Evolutionary conservation across 2,329 filamentous ascomycete species (phyloP).

Genomic region (Juglanconis juglandina): DNA sequence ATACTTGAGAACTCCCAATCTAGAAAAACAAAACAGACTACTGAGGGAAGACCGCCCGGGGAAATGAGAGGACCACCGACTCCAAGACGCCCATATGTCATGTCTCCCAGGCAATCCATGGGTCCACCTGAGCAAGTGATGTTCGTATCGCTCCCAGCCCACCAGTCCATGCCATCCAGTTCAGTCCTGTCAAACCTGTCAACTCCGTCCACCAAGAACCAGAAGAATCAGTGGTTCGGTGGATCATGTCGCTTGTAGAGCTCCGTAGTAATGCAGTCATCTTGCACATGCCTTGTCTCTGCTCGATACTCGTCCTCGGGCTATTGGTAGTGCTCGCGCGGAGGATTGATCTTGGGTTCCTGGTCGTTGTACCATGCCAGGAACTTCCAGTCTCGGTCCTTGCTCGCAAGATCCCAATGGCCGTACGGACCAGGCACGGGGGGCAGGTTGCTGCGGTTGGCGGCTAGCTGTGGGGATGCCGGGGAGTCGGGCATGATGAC

Average conservation of each 20-base stretch:
- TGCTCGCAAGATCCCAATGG: slow-evolving; percentile 18
- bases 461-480: slow-evolving; percentile 3
- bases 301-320: neutral
- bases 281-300: neutral
- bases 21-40: neutral
- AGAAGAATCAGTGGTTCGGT: too few species aligned
- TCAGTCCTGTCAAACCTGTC: neutral
- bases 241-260: neutral
- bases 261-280: neutral
- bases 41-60: neutral
- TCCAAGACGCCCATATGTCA: neutral
- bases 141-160: neutral
- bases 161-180: neutral
- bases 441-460: slow-evolving; percentile 4
- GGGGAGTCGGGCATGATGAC: slow-evolving; percentile 7
- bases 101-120: neutral
- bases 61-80: neutral
- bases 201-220: neutral
- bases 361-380: slow-evolving; percentile 17
- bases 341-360: slow-evolving; percentile 18
- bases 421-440: slow-evolving; percentile 17
- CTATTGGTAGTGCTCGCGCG: slow-evolving; percentile 9
- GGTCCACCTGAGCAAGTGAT: neutral
- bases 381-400: slow-evolving; percentile 20
- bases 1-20: neutral